Conservation (phyloP, 306 rosid genomes). For the Gleditsia sinensis region DNA sequence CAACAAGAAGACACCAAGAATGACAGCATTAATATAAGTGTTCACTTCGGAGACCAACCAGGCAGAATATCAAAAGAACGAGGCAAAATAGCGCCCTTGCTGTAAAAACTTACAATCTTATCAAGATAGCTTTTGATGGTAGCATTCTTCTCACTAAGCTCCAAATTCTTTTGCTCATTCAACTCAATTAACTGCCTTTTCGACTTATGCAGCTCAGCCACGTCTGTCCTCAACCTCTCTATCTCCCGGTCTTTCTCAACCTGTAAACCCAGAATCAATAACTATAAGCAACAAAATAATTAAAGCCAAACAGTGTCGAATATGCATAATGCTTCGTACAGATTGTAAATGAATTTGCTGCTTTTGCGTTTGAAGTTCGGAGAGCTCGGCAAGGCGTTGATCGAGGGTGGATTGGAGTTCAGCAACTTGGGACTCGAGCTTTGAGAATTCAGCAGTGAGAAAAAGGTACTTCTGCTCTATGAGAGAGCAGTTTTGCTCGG, state of each 20-base stretch:
- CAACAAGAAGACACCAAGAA: constrained; percentile 5
- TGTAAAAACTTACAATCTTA: constrained; percentile 69
- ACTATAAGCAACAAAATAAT: background rate
- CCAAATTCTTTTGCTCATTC: constrained; percentile 70
- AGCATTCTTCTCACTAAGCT: constrained; percentile 76
- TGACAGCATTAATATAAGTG: background rate
- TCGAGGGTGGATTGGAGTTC: constrained; percentile 77
- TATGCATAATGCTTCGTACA: constrained; percentile 37
- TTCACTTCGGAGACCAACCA: constrained; percentile 4
- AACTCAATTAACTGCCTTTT: constrained; percentile 80
- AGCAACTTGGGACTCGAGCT: constrained; percentile 59
- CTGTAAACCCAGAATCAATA: constrained; percentile 43
- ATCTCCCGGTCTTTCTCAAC: constrained; percentile 85
- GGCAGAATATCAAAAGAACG: background rate
- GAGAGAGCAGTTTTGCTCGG: constrained; percentile 92
- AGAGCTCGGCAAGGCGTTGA: constrained; percentile 54
- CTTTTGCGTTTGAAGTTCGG: constrained; percentile 59
- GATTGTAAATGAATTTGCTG: constrained; percentile 61
- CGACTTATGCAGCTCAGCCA: constrained; percentile 75
- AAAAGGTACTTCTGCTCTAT: constrained; percentile 91
- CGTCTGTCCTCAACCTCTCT: constrained; percentile 78
- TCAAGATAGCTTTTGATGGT: constrained; percentile 79
- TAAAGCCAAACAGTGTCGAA: background rate
- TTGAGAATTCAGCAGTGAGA: constrained; percentile 73
- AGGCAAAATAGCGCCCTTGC: background rate